A percentile compares a stretch with the other conserved stretches of the same genome.
phyloP scores from a whole-genome alignment of 352 stramenopile genomes.

The Phytophthora cactorum region DNA sequence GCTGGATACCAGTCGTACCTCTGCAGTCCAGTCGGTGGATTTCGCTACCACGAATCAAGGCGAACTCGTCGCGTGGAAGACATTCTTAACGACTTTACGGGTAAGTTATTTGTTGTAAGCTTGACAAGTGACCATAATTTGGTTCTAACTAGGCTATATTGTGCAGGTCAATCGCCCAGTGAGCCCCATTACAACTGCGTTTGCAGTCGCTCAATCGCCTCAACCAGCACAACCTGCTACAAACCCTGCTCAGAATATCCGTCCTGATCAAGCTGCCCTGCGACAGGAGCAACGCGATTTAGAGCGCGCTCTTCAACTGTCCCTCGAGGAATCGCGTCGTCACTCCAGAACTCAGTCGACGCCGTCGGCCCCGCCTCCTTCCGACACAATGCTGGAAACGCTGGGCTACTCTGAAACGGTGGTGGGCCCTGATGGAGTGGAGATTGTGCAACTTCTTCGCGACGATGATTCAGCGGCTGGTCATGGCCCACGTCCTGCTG shows the following conservation, averaged over 20 bases:
- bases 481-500: conserved; percentile 12
- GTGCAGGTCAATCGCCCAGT: conserved; percentile 27
- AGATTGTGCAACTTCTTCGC: conserved; percentile 75
- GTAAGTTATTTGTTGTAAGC: conserved; percentile 27
- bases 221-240: conserved; percentile 5
- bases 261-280: conserved; percentile 28
- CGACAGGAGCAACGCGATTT: conserved; percentile 67
- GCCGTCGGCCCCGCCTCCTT: conserved; percentile 39
- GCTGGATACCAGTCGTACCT: conserved; percentile 63
- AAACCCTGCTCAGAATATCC: conserved; percentile 9
- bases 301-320: conserved; percentile 63
- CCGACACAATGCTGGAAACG: conserved; percentile 43
- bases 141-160: conserved; percentile 7
- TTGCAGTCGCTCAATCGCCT: conserved; percentile 18
- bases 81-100: conserved; percentile 64
- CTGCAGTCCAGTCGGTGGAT: conserved; percentile 64
- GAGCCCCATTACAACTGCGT: conserved; percentile 35
- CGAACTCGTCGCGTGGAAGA: conserved; percentile 76
- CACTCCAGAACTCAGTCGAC: conserved; percentile 25
- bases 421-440: conserved; percentile 71
- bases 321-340: conserved; percentile 56
- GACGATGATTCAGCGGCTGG: conserved; percentile 28
- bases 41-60: conserved; percentile 65
- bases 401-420: conserved; percentile 50
- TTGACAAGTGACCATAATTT: neutral